phyloP scores from a whole-genome alignment of 352 stramenopile species.

The Blastocystis sp. region DNA sequence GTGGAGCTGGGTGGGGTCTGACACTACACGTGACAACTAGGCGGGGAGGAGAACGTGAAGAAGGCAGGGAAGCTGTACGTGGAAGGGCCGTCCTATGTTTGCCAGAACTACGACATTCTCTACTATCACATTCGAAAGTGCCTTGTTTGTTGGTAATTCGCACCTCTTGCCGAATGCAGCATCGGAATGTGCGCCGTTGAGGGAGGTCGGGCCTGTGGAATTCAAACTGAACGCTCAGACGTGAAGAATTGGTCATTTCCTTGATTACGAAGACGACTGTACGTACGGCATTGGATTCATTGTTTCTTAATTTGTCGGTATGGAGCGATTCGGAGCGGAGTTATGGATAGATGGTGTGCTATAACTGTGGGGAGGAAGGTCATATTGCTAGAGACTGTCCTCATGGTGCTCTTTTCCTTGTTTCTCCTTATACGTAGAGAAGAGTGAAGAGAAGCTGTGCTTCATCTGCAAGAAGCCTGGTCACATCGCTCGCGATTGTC shows the following conservation, averaged over 20 bases:
- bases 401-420: neutral
- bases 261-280: slow-evolving; percentile 29
- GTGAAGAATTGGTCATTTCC: neutral
- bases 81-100: slow-evolving; percentile 82
- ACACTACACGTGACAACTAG: slow-evolving; percentile 68
- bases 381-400: slow-evolving; percentile 38
- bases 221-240: too few species aligned
- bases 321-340: neutral
- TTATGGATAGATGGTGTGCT: slow-evolving; percentile 27
- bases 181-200: neutral
- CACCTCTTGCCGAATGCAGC: neutral
- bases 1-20: slow-evolving; percentile 51
- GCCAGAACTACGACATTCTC: slow-evolving; percentile 81
- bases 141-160: slow-evolving; percentile 64
- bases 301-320: neutral
- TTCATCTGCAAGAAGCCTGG: slow-evolving; percentile 60
- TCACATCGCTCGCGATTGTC: slow-evolving; percentile 15
- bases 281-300: neutral
- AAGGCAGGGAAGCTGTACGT: slow-evolving; percentile 78
- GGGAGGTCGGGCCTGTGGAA: neutral
- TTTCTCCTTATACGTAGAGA: neutral
- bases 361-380: slow-evolving; percentile 24
- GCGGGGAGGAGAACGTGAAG: slow-evolving; percentile 79
- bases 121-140: slow-evolving; percentile 81
- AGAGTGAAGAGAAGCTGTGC: slow-evolving; percentile 50